Evolutionary conservation across 2,329 filamentous ascomycete genomes (phyloP).

Genomic region (Sporothrix mexicana): DNA sequence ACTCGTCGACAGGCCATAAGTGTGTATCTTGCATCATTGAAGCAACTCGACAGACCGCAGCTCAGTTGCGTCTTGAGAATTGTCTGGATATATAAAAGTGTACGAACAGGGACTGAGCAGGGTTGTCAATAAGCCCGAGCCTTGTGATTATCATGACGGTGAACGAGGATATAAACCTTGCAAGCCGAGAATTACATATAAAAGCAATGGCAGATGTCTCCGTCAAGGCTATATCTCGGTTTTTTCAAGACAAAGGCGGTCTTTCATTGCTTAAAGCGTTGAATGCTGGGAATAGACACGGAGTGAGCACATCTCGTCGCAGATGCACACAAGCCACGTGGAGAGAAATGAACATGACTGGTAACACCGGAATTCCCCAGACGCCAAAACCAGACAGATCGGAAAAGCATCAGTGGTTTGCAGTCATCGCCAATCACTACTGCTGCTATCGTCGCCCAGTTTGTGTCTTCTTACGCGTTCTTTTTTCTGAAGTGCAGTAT

Average conservation of each 20-base stretch:
- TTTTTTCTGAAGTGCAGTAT: background rate
- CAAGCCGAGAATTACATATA: background rate
- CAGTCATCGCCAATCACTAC: no score
- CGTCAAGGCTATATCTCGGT: no score
- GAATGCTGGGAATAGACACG: background rate
- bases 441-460: no score
- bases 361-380: constrained; percentile 12
- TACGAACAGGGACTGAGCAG: background rate
- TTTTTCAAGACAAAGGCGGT: no score
- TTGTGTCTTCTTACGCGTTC: constrained; percentile 9
- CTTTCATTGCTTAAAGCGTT: no score
- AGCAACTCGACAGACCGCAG: no score
- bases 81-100: background rate
- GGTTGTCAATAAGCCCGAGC: background rate
- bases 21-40: no score
- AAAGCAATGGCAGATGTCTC: no score
- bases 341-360: background rate
- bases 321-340: background rate
- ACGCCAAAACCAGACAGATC: background rate
- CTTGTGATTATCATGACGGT: background rate
- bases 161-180: background rate
- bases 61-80: background rate
- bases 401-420: background rate
- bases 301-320: background rate
- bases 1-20: no score